Conservation (phyloP, 345 rosid genomes). For the Heritiera fomes region DNA sequence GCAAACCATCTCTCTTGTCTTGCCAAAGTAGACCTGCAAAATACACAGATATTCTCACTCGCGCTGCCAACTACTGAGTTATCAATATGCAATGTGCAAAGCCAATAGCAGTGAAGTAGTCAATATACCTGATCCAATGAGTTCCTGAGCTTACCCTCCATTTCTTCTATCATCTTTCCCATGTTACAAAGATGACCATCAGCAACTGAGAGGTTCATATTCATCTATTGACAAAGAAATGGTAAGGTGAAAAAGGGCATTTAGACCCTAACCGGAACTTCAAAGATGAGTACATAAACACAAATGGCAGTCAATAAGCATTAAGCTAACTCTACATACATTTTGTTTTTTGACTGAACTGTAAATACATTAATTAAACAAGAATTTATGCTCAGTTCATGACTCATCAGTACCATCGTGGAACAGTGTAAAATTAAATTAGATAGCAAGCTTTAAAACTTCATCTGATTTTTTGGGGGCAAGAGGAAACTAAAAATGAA, state of each 20-base stretch:
- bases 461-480: not conserved
- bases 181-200: constrained; percentile 97
- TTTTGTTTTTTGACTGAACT: not conserved
- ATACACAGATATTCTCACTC: not conserved
- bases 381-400: not conserved
- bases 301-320: not conserved
- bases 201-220: constrained; percentile 73
- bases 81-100: not conserved
- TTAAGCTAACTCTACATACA: not conserved
- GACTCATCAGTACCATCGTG: not conserved
- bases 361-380: not conserved
- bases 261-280: not conserved
- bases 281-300: not conserved
- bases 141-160: constrained; percentile 94
- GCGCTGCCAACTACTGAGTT: not conserved
- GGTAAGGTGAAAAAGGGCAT: not conserved
- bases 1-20: constrained; percentile 98
- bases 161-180: constrained; percentile 98
- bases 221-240: constrained; percentile 54
- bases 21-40: constrained; percentile 94
- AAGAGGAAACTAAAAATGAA: not conserved
- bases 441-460: not conserved
- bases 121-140: constrained; percentile 81
- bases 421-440: not conserved
- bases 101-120: not conserved